phyloP scores from a whole-genome alignment of 208 protist species.

The Crithidia sp. region DNA sequence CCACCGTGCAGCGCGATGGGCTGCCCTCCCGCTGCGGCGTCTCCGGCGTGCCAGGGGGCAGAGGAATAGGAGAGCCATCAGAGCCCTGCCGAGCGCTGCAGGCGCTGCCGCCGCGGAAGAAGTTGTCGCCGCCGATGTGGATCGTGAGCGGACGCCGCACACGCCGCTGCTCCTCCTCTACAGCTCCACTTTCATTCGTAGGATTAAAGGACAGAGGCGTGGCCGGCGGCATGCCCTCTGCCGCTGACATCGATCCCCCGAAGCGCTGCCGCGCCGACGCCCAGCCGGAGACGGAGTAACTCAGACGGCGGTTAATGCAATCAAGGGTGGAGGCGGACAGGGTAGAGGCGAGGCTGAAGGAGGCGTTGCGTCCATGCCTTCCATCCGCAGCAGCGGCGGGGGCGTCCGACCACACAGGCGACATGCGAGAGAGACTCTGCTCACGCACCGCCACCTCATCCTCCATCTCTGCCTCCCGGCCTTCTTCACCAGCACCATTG shows the following conservation, averaged over 20 bases:
- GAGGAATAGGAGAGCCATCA: conserved; percentile 33
- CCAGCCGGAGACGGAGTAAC: conserved; percentile 32
- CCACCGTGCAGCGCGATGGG: conserved; percentile 44
- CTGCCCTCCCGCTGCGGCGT: conserved; percentile 50
- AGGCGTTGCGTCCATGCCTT: conserved; percentile 9
- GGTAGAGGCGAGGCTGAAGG: conserved; percentile 24
- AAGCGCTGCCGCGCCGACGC: conserved; percentile 18
- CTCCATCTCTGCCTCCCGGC: neutral
- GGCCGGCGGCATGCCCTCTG: conserved; percentile 16
- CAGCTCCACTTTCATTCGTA: neutral
- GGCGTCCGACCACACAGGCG: neutral
- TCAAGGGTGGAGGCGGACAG: conserved; percentile 42
- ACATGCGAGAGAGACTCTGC: conserved; percentile 4
- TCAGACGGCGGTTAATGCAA: conserved; percentile 42
- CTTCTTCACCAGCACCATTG: neutral
- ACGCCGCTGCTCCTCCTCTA: neutral
- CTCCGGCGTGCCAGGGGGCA: conserved; percentile 23
- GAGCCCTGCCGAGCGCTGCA: neutral
- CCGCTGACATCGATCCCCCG: conserved; percentile 11
- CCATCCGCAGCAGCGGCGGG: neutral
- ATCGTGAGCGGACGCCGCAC: neutral
- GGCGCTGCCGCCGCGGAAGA: too few relatives aligned
- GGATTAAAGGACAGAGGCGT: conserved; percentile 14
- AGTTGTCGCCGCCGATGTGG: neutral
- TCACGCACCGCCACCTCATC: neutral